phyloP scores from a whole-genome alignment of 83 land plant genomes.

The Diphasiastrum complanatum region DNA sequence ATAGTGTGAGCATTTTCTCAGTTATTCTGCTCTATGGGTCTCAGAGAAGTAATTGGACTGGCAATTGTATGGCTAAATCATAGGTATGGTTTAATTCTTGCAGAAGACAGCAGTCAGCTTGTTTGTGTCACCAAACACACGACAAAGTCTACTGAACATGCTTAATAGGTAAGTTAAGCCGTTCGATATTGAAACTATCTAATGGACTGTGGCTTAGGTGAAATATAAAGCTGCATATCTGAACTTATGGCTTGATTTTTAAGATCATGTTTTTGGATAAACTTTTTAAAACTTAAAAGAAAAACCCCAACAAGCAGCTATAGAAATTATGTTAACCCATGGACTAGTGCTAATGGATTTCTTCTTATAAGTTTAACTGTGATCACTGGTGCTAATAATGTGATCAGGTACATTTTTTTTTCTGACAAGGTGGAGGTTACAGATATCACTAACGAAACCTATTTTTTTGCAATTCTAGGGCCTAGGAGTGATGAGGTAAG shows the following conservation, averaged over 20 bases:
- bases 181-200: background rate
- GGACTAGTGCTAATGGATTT: too few species aligned
- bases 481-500: slow-evolving; percentile 61
- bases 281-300: too few species aligned
- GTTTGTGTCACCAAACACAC: slow-evolving; percentile 51
- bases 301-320: too few species aligned
- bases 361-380: background rate
- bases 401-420: slow-evolving; percentile 64
- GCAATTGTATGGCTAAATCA: background rate
- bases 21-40: slow-evolving; percentile 1
- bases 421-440: slow-evolving; percentile 75
- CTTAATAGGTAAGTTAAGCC: slow-evolving; percentile 53
- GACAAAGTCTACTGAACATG: slow-evolving; percentile 36
- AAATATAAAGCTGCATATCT: background rate
- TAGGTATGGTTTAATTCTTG: slow-evolving; percentile 5
- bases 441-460: slow-evolving; percentile 58
- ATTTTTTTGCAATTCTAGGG: slow-evolving; percentile 53
- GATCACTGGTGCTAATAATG: background rate
- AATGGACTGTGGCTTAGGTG: background rate
- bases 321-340: too few species aligned
- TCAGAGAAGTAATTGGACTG: too few species aligned
- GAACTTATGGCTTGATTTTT: too few species aligned
- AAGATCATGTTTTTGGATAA: too few species aligned
- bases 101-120: slow-evolving; percentile 63
- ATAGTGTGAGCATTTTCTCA: slow-evolving; percentile 7